Conservation (phyloP, 176 grass and related monocot species). For the Sorghum bicolor region DNA sequence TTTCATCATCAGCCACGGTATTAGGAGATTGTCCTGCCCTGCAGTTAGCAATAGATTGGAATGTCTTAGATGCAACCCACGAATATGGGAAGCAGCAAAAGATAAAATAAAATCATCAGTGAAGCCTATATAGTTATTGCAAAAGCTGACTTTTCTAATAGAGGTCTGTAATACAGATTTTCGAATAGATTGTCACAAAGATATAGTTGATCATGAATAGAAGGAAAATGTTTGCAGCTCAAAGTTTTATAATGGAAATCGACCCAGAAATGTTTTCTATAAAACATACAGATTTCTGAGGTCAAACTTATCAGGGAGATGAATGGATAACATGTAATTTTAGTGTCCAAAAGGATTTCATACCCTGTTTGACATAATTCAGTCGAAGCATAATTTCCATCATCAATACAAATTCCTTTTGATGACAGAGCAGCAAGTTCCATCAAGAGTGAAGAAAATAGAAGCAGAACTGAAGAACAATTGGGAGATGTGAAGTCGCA, state of each 20-base stretch:
- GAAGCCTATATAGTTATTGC: neutral
- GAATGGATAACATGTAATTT: neutral
- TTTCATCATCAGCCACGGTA: slow-evolving; percentile 47
- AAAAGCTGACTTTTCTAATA: neutral
- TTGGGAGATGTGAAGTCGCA: neutral
- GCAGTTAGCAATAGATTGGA: slow-evolving; percentile 12
- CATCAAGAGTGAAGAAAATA: slow-evolving; percentile 82
- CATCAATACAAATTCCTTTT: slow-evolving; percentile 65
- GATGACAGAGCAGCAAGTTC: slow-evolving; percentile 79
- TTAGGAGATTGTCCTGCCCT: slow-evolving; percentile 35
- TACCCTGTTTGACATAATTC: slow-evolving; percentile 59
- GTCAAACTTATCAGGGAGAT: neutral
- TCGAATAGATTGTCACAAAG: neutral
- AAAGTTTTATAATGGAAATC: neutral
- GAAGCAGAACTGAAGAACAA: slow-evolving; percentile 62
- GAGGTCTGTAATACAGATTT: neutral
- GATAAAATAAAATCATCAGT: neutral
- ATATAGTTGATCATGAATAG: neutral
- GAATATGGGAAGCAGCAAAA: neutral
- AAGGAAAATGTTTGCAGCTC: neutral
- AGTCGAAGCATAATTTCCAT: slow-evolving; percentile 42
- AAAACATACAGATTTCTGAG: neutral
- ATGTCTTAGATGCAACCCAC: neutral
- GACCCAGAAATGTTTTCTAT: neutral
- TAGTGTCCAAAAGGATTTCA: slow-evolving; percentile 2